Base-by-base conservation (phyloP, 805 yeast species). In the Barnettozyma pratensis region DNA sequence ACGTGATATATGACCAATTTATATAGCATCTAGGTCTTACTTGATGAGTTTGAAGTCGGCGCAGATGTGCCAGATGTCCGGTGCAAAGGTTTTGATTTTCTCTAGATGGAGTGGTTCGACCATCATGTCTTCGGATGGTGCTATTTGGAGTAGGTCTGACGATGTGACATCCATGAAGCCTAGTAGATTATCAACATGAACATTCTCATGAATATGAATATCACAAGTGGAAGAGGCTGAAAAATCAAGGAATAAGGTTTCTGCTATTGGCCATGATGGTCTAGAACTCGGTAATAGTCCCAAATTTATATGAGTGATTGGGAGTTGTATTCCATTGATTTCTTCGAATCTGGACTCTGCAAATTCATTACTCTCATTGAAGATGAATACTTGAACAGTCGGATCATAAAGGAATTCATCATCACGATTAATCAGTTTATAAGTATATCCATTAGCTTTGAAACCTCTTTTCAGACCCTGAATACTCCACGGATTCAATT, bases 21-120 rank as follows among this genome's bases (percentile, higher is more conserved):
- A 25, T 9, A 10, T 10, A 25, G 26, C 35, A 25, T 38, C 41
- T 5, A 39, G 26, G 5, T 34, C 25, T 19, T 14, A 30, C 39
- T 32, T 32, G 27, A 34, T 31, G 5, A 48, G 34, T 28, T 29
- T 37, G 19, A 55, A 47, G 42, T 80, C 85, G 3, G 75, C 69
- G 41, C 87, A 86, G 2, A 86, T 68, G 56, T 88, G 96, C 83
- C 87, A 83, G 2, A 89, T 81, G 43, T 85, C 92, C 0, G 96
- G 96, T 0, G 96, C 95, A 72, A 82, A 88, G 0, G 92, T 85
- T 66, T 88, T 89, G 47, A 89, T 86, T 54, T 70, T 76, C 53
- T 85, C 88, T 8, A 83, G 51, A 51, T 79, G 81, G 1, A 39
- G 28, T 5, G 58, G 54, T n/a, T 27, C 27, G 1, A 51, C 30